Evolutionary conservation across 129 eudicot genomes (phyloP), one percentile per base, ranked within the genome.

Genomic region (Lactuca sativa): DNA sequence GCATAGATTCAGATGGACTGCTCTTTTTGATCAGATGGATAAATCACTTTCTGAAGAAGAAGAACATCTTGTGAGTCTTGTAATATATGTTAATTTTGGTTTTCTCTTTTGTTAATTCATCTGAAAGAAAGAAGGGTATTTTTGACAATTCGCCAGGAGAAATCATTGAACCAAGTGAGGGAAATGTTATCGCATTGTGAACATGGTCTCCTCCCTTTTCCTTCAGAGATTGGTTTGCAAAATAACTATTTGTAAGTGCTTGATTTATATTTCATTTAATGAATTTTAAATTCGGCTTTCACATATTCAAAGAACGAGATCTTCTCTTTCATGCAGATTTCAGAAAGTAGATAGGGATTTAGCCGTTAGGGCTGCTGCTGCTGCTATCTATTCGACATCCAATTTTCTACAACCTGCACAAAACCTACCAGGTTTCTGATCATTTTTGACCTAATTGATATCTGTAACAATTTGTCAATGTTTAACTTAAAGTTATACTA

Each of bases 31-130:
- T 65, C 92, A 85, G 79, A 95, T 90, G 95, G 89, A 87, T 62
- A 80, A 81, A 56, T 53, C 88, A n/a, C 99, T 95, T 62, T 85
- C 83, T 30, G 96, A 90, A 61, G 99, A 95, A 86, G 99, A 95
- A 80, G 73, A 67, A 59, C 86, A 76, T 63, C 76, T 90, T 77
- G 99, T 87, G 79, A 80, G 96, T 71, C 52, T 58, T 32, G 63
- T 44, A 31, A 37, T 7, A 17, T 12, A 7, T 71, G 49, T 71
- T 13, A 17, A 57, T 56, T 7, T 69, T 38, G 2, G 64, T 57
- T 47, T 49, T 33, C 34, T 18, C 10, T 41, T 41, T 41, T 8
- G 43, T 10, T 55, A 15, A 43, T 32, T 17, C 3, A 30, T 44
- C 51, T 70, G 3, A 57, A 74, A 53, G 6, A 57, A 74, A 53